Evolutionary conservation across 768 basidiomycete genomes (phyloP).

Genomic region (Fibroporia radiculosa): DNA sequence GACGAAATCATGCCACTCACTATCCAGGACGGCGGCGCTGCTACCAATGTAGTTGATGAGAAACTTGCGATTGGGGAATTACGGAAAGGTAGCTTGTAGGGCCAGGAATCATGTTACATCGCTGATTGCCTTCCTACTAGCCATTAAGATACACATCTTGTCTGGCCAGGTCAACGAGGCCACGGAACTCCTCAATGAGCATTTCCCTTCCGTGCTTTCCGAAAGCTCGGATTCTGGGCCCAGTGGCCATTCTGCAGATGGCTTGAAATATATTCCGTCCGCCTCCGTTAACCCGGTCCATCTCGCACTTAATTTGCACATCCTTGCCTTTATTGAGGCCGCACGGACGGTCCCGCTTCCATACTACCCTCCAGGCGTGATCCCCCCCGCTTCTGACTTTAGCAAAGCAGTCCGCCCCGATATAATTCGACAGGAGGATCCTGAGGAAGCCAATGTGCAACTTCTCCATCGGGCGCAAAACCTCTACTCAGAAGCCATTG

Average conservation of each 20-base stretch:
- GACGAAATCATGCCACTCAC: conserved; percentile 43
- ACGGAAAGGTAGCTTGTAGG: conserved; percentile 41
- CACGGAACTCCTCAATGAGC: conserved; percentile 49
- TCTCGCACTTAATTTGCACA: conserved; percentile 76
- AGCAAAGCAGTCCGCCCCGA: conserved; percentile 3
- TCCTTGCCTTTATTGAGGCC: conserved; percentile 82
- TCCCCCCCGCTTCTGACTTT: conserved; percentile 9
- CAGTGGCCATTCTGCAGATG: conserved; percentile 20
- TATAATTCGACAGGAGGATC: conserved; percentile 20
- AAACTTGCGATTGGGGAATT: conserved; percentile 30
- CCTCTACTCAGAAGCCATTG: conserved; percentile 53
- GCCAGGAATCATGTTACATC: neutral
- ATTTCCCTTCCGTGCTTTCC: conserved; percentile 70
- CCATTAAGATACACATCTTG: conserved; percentile 62
- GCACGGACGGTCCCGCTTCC: conserved; percentile 65
- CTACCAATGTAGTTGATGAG: conserved; percentile 1
- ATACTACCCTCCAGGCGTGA: conserved; percentile 24
- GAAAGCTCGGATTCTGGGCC: conserved; percentile 12
- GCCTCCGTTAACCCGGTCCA: conserved; percentile 71
- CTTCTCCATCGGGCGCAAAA: conserved; percentile 57
- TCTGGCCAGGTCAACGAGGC: conserved; percentile 73
- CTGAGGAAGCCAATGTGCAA: conserved; percentile 26
- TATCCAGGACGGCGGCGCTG: conserved; percentile 15
- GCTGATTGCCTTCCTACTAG: conserved; percentile 33
- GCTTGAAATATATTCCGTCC: conserved; percentile 42